phyloP scores from a whole-genome alignment of 805 yeast species.

The Lachancea fermentati region DNA sequence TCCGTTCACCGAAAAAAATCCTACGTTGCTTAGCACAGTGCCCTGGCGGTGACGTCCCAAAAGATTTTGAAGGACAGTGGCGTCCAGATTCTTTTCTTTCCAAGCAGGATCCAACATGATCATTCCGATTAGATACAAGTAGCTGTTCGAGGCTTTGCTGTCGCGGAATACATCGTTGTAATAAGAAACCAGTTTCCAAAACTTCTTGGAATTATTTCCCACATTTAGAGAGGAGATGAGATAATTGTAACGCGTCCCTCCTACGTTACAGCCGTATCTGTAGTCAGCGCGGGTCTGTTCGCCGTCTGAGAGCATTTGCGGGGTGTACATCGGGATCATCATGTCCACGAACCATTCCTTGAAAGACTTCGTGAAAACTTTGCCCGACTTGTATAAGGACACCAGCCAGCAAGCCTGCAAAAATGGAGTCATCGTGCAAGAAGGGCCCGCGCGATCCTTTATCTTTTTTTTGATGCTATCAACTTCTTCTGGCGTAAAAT shows the following conservation, averaged over 20 bases:
- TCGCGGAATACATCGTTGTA: constrained; percentile 13
- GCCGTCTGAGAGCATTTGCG: constrained; percentile 17
- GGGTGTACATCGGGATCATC: constrained; percentile 16
- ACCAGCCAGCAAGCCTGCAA: constrained; percentile 22
- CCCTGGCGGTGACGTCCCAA: constrained; percentile 20
- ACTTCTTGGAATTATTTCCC: constrained; percentile 8
- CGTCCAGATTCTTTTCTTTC: constrained; percentile 19
- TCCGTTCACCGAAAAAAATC: constrained; percentile 9
- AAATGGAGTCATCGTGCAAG: constrained; percentile 24
- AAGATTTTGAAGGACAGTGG: constrained; percentile 13
- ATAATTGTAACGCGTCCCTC: constrained; percentile 23
- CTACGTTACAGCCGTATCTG: constrained; percentile 25
- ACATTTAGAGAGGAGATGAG: constrained; percentile 18
- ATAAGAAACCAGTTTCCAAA: constrained; percentile 20
- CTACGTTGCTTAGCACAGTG: constrained; percentile 25
- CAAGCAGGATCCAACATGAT: constrained; percentile 17
- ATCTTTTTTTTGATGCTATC: constrained; percentile 10
- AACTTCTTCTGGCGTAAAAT: constrained; percentile 11
- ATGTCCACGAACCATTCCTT: constrained; percentile 19
- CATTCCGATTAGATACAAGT: constrained; percentile 18
- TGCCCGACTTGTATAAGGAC: constrained; percentile 16
- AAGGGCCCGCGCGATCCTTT: constrained; percentile 9
- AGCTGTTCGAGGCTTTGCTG: constrained; percentile 15
- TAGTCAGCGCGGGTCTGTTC: constrained; percentile 11
- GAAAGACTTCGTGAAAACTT: constrained; percentile 14